Percentiles rank a stretch among this genome's conserved stretches.
Evolutionary conservation across 257 asterid species (phyloP).

Genomic region (Solanum pennellii): DNA sequence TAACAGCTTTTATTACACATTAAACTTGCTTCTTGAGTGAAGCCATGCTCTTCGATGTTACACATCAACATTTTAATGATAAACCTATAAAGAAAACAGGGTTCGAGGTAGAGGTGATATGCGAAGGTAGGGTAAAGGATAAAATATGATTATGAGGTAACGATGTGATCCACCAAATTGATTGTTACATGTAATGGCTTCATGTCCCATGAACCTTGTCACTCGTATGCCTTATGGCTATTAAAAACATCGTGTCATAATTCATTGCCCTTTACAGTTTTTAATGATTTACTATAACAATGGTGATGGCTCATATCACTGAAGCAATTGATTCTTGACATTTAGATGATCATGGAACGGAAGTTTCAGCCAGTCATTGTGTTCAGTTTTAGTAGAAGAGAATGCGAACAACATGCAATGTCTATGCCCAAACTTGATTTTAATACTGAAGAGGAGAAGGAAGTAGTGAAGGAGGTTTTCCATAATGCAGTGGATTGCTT

Average conservation of each 20-base stretch:
- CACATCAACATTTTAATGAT: background rate
- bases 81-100: background rate
- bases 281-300: background rate
- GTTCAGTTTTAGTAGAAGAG: constrained; percentile 97
- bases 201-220: background rate
- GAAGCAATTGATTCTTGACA: constrained; percentile 8
- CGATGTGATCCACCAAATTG: background rate
- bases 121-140: background rate
- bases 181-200: background rate
- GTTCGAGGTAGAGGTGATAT: background rate
- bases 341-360: constrained; percentile 95
- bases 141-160: background rate
- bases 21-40: background rate
- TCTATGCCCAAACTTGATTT: constrained; percentile 96
- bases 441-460: constrained; percentile 80
- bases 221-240: background rate
- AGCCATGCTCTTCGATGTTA: background rate
- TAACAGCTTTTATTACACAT: background rate
- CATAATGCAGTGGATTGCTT: constrained; percentile 69
- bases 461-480: constrained; percentile 77
- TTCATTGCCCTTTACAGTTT: background rate
- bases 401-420: constrained; percentile 98
- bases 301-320: background rate
- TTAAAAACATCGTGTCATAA: background rate
- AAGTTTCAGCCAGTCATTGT: constrained; percentile 95